Conservation (phyloP, 108 stramenopile genomes). For the Fistulifera solaris region DNA sequence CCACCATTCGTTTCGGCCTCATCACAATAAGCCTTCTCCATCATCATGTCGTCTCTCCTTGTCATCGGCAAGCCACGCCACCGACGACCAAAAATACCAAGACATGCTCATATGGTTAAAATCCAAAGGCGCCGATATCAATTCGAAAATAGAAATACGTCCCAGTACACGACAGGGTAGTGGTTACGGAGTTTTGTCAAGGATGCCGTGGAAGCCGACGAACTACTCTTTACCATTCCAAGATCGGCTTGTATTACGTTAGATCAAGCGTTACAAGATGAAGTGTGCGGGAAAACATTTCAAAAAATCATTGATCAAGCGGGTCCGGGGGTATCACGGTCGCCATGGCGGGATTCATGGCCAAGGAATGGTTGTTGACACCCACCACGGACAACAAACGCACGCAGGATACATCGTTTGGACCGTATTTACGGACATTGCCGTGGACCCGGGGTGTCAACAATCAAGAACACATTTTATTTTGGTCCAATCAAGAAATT, state of each 20-base stretch:
- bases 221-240: slow-evolving; percentile 53
- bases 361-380: slow-evolving; percentile 34
- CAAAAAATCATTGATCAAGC: slow-evolving; percentile 31
- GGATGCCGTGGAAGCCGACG: slow-evolving; percentile 22
- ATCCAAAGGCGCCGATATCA: slow-evolving; percentile 3
- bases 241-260: slow-evolving; percentile 48
- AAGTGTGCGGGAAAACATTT: slow-evolving; percentile 39
- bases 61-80: no score
- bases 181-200: slow-evolving; percentile 58
- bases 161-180: slow-evolving; percentile 23
- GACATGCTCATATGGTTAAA: slow-evolving; percentile 2
- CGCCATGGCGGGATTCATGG: slow-evolving; percentile 55
- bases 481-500: slow-evolving; percentile 53
- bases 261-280: slow-evolving; percentile 33
- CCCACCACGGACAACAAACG: not conserved
- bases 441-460: slow-evolving; percentile 63
- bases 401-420: slow-evolving; percentile 19
- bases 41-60: no score
- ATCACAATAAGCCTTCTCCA: no score
- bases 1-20: no score
- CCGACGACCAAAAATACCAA: not conserved
- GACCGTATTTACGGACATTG: slow-evolving; percentile 50
- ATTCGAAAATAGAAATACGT: slow-evolving; percentile 6
- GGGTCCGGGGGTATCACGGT: slow-evolving; percentile 52
- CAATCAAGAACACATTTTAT: slow-evolving; percentile 68